Evolutionary conservation across 495 filamentous ascomycete species (phyloP), one percentile per base, ranked within the genome.

Genomic region (Podospora fimiseda): DNA sequence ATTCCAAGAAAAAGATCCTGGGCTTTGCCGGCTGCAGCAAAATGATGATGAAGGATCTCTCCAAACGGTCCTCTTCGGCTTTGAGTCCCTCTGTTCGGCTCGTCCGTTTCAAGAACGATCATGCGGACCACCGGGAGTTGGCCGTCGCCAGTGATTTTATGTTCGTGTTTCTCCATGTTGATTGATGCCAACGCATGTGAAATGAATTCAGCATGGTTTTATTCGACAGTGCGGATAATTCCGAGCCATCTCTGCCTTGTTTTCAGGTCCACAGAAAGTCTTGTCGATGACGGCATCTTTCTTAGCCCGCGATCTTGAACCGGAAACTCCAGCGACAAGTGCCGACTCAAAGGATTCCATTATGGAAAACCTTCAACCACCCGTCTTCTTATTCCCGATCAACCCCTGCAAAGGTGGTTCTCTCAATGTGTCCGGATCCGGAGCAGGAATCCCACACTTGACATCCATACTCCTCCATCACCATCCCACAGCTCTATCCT

Each of bases 381-480:
- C n/a, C n/a, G n/a, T n/a, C n/a, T n/a, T 22, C n/a, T 47, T 23
- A 48, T 15, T 48, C 15, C 18, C 9, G 22, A 19, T 13, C 43
- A 46, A 41, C 37, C 49, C 61, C 19, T 23, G 50, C 46, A 66
- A 15, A 30, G 58, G 60, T 27, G 58, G 57, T 43, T 13, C n/a
- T 3, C 63, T 54, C 23, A 59, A 23, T 0, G n/a, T 41, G 0
- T 39, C 53, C 37, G 51, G 46, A 13, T 64, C 63, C 2, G 61
- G 61, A 38, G 54, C 18, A 49, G 51, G 45, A 3, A 64, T 50
- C 1, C 71, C 71, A 19, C 71, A 74, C 43, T 45, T 43, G 16
- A 74, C 55, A 50, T 61, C 61, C n/a, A 74, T 33, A 30, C 71
- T 74, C 41, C 70, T 52, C 39, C 71, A 58, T 2, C 52, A 21